These are phyloP conservation scores for Beauveria bassiana DNA, from an alignment of 2,329 filamentous ascomycete species.

Conservation along the genomic window DNA sequence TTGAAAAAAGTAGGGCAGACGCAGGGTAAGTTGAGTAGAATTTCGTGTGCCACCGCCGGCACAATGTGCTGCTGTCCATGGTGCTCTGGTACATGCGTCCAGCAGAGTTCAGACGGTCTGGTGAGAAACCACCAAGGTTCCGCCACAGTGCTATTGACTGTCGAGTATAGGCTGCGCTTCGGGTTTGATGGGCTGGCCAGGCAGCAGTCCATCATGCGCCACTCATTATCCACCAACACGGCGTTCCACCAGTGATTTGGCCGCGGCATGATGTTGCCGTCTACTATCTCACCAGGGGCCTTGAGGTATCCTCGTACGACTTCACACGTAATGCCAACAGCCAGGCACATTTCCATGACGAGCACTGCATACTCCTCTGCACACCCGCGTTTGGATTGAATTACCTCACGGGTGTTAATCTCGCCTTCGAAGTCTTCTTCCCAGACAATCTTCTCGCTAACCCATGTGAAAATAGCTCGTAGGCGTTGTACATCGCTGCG, in stretches of 20 bases:
- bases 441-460: slow-evolving; percentile 90
- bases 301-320: slow-evolving; percentile 88
- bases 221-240: slow-evolving; percentile 85
- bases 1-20: slow-evolving; percentile 85
- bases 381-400: slow-evolving; percentile 76
- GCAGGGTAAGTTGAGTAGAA: slow-evolving; percentile 78
- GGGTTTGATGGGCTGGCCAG: slow-evolving; percentile 88
- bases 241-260: slow-evolving; percentile 98
- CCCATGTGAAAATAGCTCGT: slow-evolving; percentile 95
- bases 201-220: slow-evolving; percentile 93
- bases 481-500: slow-evolving; percentile 88
- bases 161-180: slow-evolving; percentile 68
- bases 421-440: slow-evolving; percentile 89
- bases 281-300: slow-evolving; percentile 72
- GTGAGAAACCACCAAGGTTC: slow-evolving; percentile 94
- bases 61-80: slow-evolving; percentile 89
- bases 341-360: slow-evolving; percentile 87
- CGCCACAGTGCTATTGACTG: slow-evolving; percentile 57
- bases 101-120: slow-evolving; percentile 82
- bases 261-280: slow-evolving; percentile 73
- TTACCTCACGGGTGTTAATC: slow-evolving; percentile 73
- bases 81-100: slow-evolving; percentile 86
- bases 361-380: slow-evolving; percentile 84
- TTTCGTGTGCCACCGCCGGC: slow-evolving; percentile 76
- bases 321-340: slow-evolving; percentile 82